phyloP scores from a whole-genome alignment of 2,329 filamentous ascomycete species.

The Penicillium sp. region DNA sequence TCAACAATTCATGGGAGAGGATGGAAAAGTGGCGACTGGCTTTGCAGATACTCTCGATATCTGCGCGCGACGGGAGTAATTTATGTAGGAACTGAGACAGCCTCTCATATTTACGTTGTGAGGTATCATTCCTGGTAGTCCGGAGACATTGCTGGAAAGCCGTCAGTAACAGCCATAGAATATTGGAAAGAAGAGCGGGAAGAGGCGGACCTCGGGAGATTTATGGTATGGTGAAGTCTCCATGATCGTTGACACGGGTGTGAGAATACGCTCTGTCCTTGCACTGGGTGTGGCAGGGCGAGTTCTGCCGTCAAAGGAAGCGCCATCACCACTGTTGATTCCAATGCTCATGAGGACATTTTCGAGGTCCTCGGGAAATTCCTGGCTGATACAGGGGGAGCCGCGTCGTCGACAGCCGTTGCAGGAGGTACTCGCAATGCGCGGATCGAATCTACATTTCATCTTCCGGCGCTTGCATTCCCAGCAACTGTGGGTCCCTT shows the following conservation, averaged over 20 bases:
- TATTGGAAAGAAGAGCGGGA: constrained; percentile 33
- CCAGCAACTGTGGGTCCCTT: constrained; percentile 40
- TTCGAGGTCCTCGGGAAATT: constrained; percentile 45
- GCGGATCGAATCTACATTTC: constrained; percentile 13
- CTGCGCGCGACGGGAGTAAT: constrained; percentile 45
- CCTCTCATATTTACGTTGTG: constrained; percentile 28
- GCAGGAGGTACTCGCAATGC: constrained; percentile 11
- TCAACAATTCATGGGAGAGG: constrained; percentile 43
- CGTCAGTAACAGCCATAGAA: not conserved
- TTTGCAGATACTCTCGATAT: constrained; percentile 43
- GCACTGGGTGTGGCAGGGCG: not conserved
- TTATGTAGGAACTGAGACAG: constrained; percentile 39
- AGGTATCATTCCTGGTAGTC: constrained; percentile 33
- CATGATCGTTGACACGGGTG: not conserved
- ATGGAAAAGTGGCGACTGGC: constrained; percentile 36
- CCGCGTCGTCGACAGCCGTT: constrained; percentile 21
- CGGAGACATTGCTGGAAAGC: not conserved
- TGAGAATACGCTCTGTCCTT: not conserved
- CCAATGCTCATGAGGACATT: not conserved
- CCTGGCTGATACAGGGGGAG: constrained; percentile 53
- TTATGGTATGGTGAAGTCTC: not conserved
- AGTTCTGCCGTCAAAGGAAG: not conserved
- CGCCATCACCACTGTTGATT: not conserved
- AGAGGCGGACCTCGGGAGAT: not conserved
- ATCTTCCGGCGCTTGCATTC: constrained; percentile 24